These are phyloP conservation scores for Nakazawaea molendinolei DNA, from an alignment of 805 yeast genomes.

Conservation along the genomic window DNA sequence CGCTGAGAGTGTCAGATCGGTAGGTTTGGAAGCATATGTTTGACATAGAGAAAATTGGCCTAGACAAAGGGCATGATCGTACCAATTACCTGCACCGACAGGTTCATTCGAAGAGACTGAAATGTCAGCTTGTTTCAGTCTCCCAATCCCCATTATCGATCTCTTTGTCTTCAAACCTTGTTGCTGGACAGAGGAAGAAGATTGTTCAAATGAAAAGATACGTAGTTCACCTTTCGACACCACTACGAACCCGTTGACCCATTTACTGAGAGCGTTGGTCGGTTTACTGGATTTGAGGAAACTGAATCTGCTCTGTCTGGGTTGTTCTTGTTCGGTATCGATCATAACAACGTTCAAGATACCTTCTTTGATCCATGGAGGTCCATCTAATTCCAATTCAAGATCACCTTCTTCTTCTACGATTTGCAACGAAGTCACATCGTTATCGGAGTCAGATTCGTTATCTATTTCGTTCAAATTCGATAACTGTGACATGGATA, in stretches of 20 bases:
- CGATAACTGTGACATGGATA: constrained; percentile 5
- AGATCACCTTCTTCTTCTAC: constrained; percentile 45
- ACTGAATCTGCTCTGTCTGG: constrained; percentile 8
- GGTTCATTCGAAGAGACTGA: constrained; percentile 11
- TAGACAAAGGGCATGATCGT: constrained; percentile 51
- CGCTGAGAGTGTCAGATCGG: constrained; percentile 8
- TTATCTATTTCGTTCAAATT: constrained; percentile 8
- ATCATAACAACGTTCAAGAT: constrained; percentile 32
- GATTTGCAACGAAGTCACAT: constrained; percentile 11
- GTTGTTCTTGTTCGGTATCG: constrained; percentile 29
- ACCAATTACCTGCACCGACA: constrained; percentile 58
- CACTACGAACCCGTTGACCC: constrained; percentile 53
- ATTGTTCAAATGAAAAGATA: constrained; percentile 42
- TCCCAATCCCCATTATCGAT: constrained; percentile 1
- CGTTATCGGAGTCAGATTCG: constrained; percentile 1
- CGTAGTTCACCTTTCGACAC: constrained; percentile 61
- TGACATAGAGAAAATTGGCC: constrained; percentile 48
- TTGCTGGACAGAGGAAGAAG: not conserved
- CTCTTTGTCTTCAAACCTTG: constrained; percentile 8
- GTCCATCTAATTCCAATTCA: constrained; percentile 58
- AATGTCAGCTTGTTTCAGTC: not conserved
- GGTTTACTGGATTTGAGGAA: constrained; percentile 8
- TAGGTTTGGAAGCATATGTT: constrained; percentile 35
- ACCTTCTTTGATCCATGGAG: constrained; percentile 79
- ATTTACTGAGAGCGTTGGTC: constrained; percentile 15